A percentile compares a stretch with the other conserved stretches of the same genome.
phyloP scores from a whole-genome alignment of 108 stramenopile species.

The Epithemia pelagica region DNA sequence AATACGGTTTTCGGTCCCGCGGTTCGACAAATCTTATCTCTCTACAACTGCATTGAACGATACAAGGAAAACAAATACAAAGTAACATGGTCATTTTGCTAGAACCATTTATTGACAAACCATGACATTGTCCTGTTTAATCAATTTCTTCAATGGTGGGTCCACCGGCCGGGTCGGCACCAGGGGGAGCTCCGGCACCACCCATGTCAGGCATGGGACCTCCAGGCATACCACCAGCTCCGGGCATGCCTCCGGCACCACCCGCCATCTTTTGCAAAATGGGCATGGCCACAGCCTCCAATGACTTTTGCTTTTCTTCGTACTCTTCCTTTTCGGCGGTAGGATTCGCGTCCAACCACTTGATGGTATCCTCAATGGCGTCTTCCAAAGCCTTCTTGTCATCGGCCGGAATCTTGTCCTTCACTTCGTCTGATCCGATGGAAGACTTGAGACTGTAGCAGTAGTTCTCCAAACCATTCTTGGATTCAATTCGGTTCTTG shows the following conservation, averaged over 20 bases:
- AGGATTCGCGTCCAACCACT: constrained; percentile 92
- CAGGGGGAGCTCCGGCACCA: constrained; percentile 53
- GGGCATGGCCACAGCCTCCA: constrained; percentile 90
- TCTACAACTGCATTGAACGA: too few species aligned
- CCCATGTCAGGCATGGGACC: constrained; percentile 54
- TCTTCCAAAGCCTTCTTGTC: constrained; percentile 77
- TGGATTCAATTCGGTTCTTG: constrained; percentile 91
- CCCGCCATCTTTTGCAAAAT: constrained; percentile 83
- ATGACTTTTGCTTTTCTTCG: constrained; percentile 96
- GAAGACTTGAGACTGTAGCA: constrained; percentile 91
- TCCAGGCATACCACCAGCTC: constrained; percentile 4
- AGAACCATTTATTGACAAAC: too few species aligned
- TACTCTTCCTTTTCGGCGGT: constrained; percentile 96
- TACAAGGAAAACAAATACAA: too few species aligned
- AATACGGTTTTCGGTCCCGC: too few species aligned
- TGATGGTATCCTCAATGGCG: constrained; percentile 87
- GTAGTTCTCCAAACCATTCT: constrained; percentile 97
- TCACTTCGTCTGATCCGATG: constrained; percentile 82
- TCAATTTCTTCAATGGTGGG: constrained; percentile 88
- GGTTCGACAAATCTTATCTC: too few species aligned
- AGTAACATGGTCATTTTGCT: too few species aligned
- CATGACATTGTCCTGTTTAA: constrained; percentile 40
- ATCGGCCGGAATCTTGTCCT: constrained; percentile 69
- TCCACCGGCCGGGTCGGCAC: constrained; percentile 75
- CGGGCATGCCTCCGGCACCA: constrained; percentile 62